Evolutionary conservation across 2,329 filamentous ascomycete genomes (phyloP).

Genomic region (Didymella keratinophila): DNA sequence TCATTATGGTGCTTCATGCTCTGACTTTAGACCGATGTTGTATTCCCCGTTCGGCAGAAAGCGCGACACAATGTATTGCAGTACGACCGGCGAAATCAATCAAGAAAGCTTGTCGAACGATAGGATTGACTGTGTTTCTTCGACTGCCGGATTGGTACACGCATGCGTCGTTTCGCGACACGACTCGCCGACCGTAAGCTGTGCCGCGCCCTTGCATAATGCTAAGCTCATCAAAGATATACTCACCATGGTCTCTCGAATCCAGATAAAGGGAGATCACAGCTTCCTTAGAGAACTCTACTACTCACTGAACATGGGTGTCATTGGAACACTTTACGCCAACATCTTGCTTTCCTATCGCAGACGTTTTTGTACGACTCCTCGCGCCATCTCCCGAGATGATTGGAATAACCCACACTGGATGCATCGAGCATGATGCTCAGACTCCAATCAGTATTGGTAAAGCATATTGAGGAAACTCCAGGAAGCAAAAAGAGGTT

Average conservation of each 20-base stretch:
- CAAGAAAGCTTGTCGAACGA: background rate
- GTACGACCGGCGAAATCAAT: background rate
- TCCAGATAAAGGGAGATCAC: background rate
- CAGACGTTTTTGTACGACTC: slow-evolving; percentile 9
- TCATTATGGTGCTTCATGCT: background rate
- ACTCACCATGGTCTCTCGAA: background rate
- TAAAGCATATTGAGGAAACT: background rate
- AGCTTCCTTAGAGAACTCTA: too few species aligned
- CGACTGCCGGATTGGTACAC: background rate
- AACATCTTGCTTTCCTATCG: slow-evolving; percentile 10
- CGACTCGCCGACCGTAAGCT: slow-evolving; percentile 5
- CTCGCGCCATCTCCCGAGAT: slow-evolving; percentile 8
- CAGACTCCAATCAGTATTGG: background rate
- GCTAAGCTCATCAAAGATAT: slow-evolving; percentile 3
- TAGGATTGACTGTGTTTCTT: background rate
- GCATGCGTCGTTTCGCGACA: background rate
- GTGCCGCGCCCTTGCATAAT: slow-evolving; percentile 20
- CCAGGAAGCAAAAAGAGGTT: background rate
- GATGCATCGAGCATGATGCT: background rate
- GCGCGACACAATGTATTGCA: background rate
- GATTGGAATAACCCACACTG: background rate
- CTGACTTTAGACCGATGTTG: background rate
- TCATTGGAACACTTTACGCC: slow-evolving; percentile 11
- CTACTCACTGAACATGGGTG: background rate
- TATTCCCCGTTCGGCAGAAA: background rate